Evolutionary conservation across 2,329 filamentous ascomycete species (phyloP).

Genomic region (Botrytis deweyae): DNA sequence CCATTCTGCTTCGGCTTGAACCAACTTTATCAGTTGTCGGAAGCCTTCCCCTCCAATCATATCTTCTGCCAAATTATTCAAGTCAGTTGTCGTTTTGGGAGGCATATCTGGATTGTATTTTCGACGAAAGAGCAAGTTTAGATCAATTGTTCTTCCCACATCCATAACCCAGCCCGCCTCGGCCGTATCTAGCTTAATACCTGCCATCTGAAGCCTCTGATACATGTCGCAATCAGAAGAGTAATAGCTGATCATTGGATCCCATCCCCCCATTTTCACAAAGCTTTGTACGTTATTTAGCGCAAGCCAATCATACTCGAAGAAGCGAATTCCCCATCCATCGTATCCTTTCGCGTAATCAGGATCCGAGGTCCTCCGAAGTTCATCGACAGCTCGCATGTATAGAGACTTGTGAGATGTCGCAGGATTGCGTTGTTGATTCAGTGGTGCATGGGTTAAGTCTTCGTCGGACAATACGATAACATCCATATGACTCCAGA

Average conservation of each 20-base stretch:
- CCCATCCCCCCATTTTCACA: slow-evolving; percentile 49
- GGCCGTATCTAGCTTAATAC: slow-evolving; percentile 43
- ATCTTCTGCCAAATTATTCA: slow-evolving; percentile 2
- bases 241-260: slow-evolving; percentile 56
- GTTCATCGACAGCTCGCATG: slow-evolving; percentile 54
- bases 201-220: slow-evolving; percentile 45
- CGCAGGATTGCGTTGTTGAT: slow-evolving; percentile 22
- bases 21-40: slow-evolving; percentile 37
- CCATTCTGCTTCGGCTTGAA: slow-evolving; percentile 37
- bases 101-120: not conserved
- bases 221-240: slow-evolving; percentile 56
- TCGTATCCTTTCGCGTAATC: not conserved
- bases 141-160: slow-evolving; percentile 42
- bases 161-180: slow-evolving; percentile 48
- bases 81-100: slow-evolving; percentile 25
- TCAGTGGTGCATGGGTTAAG: slow-evolving; percentile 29
- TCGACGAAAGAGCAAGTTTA: slow-evolving; percentile 16
- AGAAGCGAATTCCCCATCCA: slow-evolving; percentile 34
- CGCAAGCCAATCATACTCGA: slow-evolving; percentile 56
- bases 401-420: slow-evolving; percentile 46
- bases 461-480: slow-evolving; percentile 47
- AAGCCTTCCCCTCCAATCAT: slow-evolving; percentile 29
- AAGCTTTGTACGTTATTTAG: slow-evolving; percentile 47
- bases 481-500: slow-evolving; percentile 58
- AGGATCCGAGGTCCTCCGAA: slow-evolving; percentile 47